These are phyloP conservation scores for Inga oerstediana DNA, from an alignment of 306 rosid genomes.

Conservation along the genomic window DNA sequence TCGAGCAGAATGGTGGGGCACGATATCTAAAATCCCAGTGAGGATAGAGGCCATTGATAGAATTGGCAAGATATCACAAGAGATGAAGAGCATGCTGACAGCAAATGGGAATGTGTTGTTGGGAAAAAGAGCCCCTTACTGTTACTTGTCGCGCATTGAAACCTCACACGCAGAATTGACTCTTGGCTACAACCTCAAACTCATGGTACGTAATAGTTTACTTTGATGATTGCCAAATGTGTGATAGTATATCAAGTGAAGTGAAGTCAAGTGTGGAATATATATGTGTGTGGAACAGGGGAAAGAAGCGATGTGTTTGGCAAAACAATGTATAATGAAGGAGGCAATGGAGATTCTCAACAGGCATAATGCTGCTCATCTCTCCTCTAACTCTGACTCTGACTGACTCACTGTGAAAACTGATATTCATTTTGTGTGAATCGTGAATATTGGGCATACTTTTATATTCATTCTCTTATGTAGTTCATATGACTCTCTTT, in stretches of 20 bases:
- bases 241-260: too few relatives aligned
- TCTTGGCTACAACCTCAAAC: neutral
- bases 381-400: neutral
- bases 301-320: neutral
- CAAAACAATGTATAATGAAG: neutral
- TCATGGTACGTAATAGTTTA: neutral
- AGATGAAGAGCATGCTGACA: neutral
- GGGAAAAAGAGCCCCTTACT: neutral
- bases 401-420: too few relatives aligned
- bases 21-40: neutral
- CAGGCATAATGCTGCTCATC: neutral
- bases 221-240: too few relatives aligned
- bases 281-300: neutral
- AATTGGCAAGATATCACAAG: neutral
- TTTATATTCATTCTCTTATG: neutral
- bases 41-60: neutral
- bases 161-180: neutral
- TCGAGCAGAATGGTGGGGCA: neutral
- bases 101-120: neutral
- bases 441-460: too few relatives aligned
- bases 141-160: neutral
- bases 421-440: too few relatives aligned
- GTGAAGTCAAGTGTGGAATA: too few relatives aligned
- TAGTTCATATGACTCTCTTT: too few relatives aligned
- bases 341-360: neutral